A percentile compares a stretch with the other conserved stretches of the same genome.
phyloP scores from a whole-genome alignment of 2,329 filamentous ascomycete species.

The Hymenoscyphus albidus region DNA sequence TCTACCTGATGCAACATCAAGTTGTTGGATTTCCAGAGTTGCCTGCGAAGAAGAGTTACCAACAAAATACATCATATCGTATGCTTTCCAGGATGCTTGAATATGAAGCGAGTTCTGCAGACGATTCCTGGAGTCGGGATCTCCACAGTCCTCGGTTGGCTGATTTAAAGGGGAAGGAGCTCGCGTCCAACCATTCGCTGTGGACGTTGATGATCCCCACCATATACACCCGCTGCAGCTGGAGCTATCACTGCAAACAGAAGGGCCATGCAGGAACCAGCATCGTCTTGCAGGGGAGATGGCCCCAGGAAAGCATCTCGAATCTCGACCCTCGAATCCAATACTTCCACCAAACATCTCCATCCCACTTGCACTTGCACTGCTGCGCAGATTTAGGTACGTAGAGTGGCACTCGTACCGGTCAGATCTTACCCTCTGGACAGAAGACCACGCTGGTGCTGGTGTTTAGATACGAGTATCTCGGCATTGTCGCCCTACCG shows the following conservation, averaged over 20 bases:
- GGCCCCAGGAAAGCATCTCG: neutral
- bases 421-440: neutral
- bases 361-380: neutral
- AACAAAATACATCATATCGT: too few species aligned
- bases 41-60: too few species aligned
- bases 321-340: neutral
- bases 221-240: neutral
- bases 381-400: neutral
- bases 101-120: too few species aligned
- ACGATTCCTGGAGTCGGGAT: too few species aligned
- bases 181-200: too few species aligned
- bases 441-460: neutral
- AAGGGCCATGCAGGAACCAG: conserved; percentile 1
- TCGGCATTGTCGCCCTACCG: neutral
- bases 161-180: too few species aligned
- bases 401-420: too few species aligned
- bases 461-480: neutral
- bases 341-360: neutral
- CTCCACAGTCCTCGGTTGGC: too few species aligned
- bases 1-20: neutral
- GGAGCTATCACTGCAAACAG: neutral
- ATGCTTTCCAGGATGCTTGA: too few species aligned
- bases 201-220: too few species aligned
- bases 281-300: neutral
- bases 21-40: neutral